A percentile compares a stretch with the other conserved stretches of the same genome.
These are phyloP conservation scores for Avena sativa DNA, from an alignment of 176 grass and related monocot species.

Conservation along the genomic window DNA sequence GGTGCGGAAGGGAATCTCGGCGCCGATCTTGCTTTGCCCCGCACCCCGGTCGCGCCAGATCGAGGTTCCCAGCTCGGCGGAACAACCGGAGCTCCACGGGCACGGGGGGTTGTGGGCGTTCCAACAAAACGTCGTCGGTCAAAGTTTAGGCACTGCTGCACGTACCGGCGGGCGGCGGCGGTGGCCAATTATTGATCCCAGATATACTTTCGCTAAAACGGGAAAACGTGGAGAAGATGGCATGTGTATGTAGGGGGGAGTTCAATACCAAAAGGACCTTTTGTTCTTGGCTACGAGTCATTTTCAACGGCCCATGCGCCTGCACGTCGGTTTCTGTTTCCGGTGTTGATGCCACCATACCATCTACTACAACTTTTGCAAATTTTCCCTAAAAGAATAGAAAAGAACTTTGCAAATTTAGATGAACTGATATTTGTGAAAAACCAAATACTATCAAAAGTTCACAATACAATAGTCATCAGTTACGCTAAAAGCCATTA, in stretches of 20 bases:
- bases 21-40: not conserved
- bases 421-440: too few species aligned
- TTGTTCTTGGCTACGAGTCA: slow-evolving; percentile 33
- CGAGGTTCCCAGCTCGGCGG: not conserved
- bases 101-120: not conserved
- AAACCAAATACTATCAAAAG: too few species aligned
- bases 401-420: too few species aligned
- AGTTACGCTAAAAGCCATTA: too few species aligned
- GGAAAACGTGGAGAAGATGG: not conserved
- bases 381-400: not conserved
- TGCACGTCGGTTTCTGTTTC: not conserved
- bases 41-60: too few species aligned
- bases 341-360: not conserved
- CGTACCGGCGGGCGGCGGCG: not conserved
- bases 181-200: not conserved
- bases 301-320: not conserved
- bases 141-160: not conserved
- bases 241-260: not conserved
- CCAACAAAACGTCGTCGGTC: not conserved
- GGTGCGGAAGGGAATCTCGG: slow-evolving; percentile 18
- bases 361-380: not conserved
- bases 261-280: slow-evolving; percentile 33
- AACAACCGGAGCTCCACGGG: not conserved
- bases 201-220: not conserved
- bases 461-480: too few species aligned